A percentile compares a stretch with the other conserved stretches of the same genome.
Conservation (phyloP, 306 rosid species). For the Begonia peltatifolia region DNA sequence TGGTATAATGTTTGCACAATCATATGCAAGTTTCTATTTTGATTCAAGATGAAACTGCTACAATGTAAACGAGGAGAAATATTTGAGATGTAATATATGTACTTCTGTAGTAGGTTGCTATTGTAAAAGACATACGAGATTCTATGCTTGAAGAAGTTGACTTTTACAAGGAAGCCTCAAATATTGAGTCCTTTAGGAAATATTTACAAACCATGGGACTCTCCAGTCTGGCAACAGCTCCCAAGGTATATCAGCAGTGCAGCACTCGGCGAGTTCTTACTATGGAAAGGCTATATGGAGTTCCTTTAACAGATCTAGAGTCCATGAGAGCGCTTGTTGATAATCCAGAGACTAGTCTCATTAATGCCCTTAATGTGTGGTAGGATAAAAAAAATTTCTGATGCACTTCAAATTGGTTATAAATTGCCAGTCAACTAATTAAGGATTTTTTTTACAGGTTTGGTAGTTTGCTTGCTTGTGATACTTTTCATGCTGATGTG, state of each 20-base stretch:
- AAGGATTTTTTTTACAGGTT: constrained; percentile 41
- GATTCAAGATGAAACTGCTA: not conserved
- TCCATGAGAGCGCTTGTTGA: constrained; percentile 74
- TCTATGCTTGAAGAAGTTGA: constrained; percentile 98
- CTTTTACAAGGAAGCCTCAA: constrained; percentile 91
- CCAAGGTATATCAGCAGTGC: constrained; percentile 69
- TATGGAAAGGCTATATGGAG: constrained; percentile 89
- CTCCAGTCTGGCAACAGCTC: constrained; percentile 87
- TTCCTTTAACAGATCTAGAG: constrained; percentile 87
- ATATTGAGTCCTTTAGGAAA: constrained; percentile 80
- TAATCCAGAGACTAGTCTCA: constrained; percentile 77
- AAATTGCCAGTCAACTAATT: too few species aligned
- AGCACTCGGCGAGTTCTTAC: constrained; percentile 67
- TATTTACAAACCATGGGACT: constrained; percentile 76
- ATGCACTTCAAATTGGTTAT: too few species aligned
- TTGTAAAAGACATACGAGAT: constrained; percentile 83
- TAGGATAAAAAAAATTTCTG: constrained; percentile 13
- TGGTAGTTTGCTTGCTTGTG: constrained; percentile 98
- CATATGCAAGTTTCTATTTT: not conserved
- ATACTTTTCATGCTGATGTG: constrained; percentile 93
- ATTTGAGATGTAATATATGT: not conserved
- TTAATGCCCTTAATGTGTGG: constrained; percentile 95
- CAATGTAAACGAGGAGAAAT: not conserved
- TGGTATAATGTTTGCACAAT: constrained; percentile 30
- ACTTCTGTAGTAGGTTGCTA: constrained; percentile 54